Evolutionary conservation across 1,284 basidiomycete species (phyloP).

Genomic region (Phlebopus sp.): DNA sequence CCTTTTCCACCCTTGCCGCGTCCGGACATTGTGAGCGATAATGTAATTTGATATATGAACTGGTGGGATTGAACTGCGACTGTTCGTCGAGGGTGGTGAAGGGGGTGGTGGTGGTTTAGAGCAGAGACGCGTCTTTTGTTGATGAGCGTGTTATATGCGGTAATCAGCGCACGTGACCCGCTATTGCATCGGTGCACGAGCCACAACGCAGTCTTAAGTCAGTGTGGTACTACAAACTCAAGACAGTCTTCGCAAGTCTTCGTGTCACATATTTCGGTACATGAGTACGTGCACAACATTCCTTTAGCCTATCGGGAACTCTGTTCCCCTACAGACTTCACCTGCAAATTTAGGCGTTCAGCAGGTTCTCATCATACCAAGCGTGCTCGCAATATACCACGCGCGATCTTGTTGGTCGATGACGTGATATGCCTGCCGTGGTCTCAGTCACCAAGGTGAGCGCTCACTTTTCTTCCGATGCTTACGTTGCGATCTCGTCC

Average conservation of each 20-base stretch:
- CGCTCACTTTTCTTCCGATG: constrained; percentile 1
- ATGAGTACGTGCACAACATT: no score
- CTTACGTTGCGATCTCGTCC: constrained; percentile 31
- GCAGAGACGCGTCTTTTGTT: constrained; percentile 23
- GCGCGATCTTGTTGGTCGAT: constrained; percentile 43
- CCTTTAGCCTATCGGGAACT: no score
- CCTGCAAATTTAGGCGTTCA: neutral
- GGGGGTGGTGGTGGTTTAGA: constrained; percentile 23
- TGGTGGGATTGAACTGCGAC: neutral
- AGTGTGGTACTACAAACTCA: no score
- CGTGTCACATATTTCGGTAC: no score
- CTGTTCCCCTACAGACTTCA: no score
- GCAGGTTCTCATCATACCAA: constrained; percentile 38
- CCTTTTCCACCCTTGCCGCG: constrained; percentile 45
- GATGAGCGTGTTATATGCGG: constrained; percentile 29
- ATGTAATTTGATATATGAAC: constrained; percentile 8
- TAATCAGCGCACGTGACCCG: constrained; percentile 23
- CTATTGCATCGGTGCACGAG: neutral
- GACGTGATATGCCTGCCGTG: constrained; percentile 50
- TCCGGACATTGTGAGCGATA: constrained; percentile 15
- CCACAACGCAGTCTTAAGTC: no score
- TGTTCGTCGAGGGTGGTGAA: constrained; percentile 1
- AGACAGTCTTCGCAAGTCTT: no score
- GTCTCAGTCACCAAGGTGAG: constrained; percentile 49
- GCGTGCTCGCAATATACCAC: constrained; percentile 42